A percentile compares a stretch with the other conserved stretches of the same genome.
Evolutionary conservation across 148 eudicot species (phyloP).

Genomic region (Salicornia ramosissima): DNA sequence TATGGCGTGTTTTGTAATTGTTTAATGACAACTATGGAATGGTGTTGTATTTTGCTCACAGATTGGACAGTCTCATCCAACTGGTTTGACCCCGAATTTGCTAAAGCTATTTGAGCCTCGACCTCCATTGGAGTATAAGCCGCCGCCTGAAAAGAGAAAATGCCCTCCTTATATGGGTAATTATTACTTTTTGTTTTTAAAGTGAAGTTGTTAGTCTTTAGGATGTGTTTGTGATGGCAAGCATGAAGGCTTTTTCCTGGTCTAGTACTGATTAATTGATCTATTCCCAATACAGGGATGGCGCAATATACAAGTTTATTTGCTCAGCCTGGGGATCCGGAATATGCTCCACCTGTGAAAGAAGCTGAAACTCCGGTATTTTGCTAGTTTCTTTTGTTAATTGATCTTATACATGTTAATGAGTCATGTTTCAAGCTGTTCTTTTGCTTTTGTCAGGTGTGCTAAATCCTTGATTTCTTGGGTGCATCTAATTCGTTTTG

Average conservation of each 20-base stretch:
- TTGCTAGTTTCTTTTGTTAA: neutral
- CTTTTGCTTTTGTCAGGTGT: neutral
- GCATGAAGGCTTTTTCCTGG: neutral
- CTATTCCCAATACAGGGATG: slow-evolving; percentile 55
- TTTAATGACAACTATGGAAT: neutral
- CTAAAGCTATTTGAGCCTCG: slow-evolving; percentile 94
- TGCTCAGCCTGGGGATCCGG: slow-evolving; percentile 85
- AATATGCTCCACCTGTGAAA: slow-evolving; percentile 78
- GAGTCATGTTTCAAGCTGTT: neutral
- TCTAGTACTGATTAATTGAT: neutral
- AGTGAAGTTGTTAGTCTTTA: neutral
- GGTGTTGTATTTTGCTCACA: slow-evolving; percentile 18
- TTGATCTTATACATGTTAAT: too few species aligned
- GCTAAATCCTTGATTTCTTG: neutral
- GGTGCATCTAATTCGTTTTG: neutral
- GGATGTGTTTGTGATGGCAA: neutral
- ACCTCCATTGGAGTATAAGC: slow-evolving; percentile 81
- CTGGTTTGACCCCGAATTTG: slow-evolving; percentile 77
- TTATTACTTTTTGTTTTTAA: neutral
- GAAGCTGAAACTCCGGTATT: slow-evolving; percentile 83
- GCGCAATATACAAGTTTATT: slow-evolving; percentile 74
- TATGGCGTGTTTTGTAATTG: too few species aligned
- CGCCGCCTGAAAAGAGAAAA: slow-evolving; percentile 92
- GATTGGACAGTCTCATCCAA: slow-evolving; percentile 95
- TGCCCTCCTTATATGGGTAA: slow-evolving; percentile 85